phyloP scores from a whole-genome alignment of 2,329 filamentous ascomycete species.

The Paracoccidioides lutzii region DNA sequence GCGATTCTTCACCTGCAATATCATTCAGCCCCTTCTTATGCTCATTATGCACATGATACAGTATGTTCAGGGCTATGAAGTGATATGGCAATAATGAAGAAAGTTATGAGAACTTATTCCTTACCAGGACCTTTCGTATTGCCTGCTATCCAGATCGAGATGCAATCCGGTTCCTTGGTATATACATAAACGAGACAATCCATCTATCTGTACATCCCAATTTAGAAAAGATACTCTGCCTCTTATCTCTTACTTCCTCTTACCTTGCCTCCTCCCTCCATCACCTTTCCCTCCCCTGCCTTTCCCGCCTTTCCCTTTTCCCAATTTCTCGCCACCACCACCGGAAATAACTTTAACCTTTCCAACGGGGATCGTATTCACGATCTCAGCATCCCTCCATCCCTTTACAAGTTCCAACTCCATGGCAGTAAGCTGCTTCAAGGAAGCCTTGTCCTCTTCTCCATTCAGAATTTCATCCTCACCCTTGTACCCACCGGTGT shows the following conservation, averaged over 20 bases:
- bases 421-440: constrained; percentile 55
- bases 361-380: constrained; percentile 24
- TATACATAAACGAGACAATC: not conserved
- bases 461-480: constrained; percentile 17
- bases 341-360: constrained; percentile 28
- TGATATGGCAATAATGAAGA: too few species aligned
- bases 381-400: constrained; percentile 52
- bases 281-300: not conserved
- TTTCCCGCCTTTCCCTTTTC: constrained; percentile 16
- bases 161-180: not conserved
- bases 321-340: constrained; percentile 26
- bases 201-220: not conserved
- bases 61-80: not conserved
- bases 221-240: not conserved
- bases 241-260: constrained; percentile 20
- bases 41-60: not conserved
- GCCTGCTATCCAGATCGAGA: not conserved
- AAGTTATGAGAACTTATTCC: not conserved
- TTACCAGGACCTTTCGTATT: not conserved
- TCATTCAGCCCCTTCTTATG: too few species aligned
- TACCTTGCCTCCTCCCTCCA: constrained; percentile 16
- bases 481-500: not conserved
- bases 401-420: constrained; percentile 76
- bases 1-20: not conserved
- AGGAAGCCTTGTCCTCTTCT: constrained; percentile 17